Percentiles rank a stretch among this genome's conserved stretches.
phyloP scores from a whole-genome alignment of 1,284 basidiomycete species.

The Ustilago bromivora region DNA sequence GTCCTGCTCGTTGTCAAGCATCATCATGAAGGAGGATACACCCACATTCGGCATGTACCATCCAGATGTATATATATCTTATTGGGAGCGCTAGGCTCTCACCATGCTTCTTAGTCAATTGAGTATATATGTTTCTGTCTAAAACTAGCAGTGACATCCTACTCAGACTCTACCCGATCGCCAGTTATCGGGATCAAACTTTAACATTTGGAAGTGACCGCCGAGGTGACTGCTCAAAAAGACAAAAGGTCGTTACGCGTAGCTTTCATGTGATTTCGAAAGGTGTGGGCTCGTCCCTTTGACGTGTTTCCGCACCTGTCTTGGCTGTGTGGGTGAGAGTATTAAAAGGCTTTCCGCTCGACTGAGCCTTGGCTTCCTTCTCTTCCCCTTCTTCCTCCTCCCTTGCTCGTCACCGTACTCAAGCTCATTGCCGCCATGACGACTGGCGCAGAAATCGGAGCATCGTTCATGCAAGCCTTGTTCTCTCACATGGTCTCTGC shows the following conservation, averaged over 20 bases:
- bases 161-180: too few species aligned
- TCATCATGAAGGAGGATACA: too few species aligned
- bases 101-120: too few species aligned
- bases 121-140: too few species aligned
- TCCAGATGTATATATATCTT: too few species aligned
- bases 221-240: neutral
- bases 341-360: neutral
- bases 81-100: too few species aligned
- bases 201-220: neutral
- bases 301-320: neutral
- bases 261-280: neutral
- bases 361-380: neutral
- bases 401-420: neutral
- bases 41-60: too few species aligned
- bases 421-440: neutral
- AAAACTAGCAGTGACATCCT: too few species aligned
- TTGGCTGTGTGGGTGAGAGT: neutral
- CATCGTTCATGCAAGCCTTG: neutral
- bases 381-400: neutral
- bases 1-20: too few species aligned
- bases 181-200: too few species aligned
- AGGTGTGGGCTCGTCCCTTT: neutral
- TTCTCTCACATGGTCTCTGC: neutral
- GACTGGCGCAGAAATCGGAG: neutral
- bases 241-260: conserved; percentile 7